These are phyloP conservation scores for Dalbergia cochinchinensis DNA, from an alignment of 306 rosid genomes.

Conservation along the genomic window DNA sequence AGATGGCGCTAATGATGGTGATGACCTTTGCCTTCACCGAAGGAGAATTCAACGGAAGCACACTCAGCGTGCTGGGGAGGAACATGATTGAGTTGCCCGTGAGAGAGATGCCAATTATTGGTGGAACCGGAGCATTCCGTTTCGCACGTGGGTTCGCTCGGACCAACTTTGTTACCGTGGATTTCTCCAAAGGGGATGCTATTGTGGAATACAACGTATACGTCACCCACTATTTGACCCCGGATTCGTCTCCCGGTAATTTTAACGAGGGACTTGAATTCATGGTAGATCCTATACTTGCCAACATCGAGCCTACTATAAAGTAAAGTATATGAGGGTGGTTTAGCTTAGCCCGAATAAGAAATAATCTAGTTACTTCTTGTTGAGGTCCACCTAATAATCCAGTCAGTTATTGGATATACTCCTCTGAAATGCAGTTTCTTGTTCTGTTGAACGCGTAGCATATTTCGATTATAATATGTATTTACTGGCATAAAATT, in stretches of 20 bases:
- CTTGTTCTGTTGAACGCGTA: too few species aligned
- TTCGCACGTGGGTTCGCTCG: background rate
- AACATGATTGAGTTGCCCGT: slow-evolving; percentile 40
- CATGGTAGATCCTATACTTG: background rate
- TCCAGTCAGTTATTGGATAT: too few species aligned
- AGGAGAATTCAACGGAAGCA: slow-evolving; percentile 65
- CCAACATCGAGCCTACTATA: background rate
- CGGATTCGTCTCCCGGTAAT: background rate
- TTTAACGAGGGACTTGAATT: background rate
- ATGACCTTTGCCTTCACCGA: slow-evolving; percentile 53
- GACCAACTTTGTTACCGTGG: background rate
- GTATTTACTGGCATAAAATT: too few species aligned
- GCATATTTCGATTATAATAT: too few species aligned
- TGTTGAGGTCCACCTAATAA: too few species aligned
- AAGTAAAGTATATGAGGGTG: background rate
- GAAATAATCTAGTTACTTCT: too few species aligned
- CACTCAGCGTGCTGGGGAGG: slow-evolving; percentile 55
- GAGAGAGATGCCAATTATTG: background rate
- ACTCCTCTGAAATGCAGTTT: too few species aligned
- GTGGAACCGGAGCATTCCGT: background rate
- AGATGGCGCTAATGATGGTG: slow-evolving; percentile 53
- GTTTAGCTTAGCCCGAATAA: background rate
- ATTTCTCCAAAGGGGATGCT: background rate
- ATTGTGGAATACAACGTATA: background rate
- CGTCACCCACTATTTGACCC: background rate